Base-by-base conservation (phyloP, 1,139 yeast genomes). In the Sugiyamaella xylanicola region DNA sequence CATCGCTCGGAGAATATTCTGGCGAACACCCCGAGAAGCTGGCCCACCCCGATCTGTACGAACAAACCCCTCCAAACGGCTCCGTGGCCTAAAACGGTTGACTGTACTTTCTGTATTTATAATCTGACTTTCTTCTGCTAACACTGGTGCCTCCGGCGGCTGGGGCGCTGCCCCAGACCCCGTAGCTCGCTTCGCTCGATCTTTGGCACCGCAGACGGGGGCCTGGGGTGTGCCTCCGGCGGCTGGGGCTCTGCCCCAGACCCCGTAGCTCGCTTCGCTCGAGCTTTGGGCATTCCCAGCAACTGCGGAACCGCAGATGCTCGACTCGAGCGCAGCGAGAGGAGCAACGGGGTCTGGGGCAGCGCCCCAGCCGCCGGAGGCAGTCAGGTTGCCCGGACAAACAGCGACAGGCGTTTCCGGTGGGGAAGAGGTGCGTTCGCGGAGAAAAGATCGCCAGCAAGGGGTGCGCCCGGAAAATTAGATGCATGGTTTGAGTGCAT, bases 301-400 rank as follows among this genome's bases (percentile, higher is more conserved):
- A n/a, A n/a, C n/a, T n/a, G n/a, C n/a, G n/a, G n/a, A n/a, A n/a
- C n/a, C n/a, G n/a, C n/a, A n/a, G n/a, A n/a, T n/a, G n/a, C n/a
- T n/a, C 37, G 37, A 32, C 13, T n/a, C 37, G 37, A 32, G 37
- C 37, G 37, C 15, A 32, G 37, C 29, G 29, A 25, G 29, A 25
- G 29, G 29, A 25, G 29, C 29, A 25, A 9, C 37, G 13, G 37
- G 37, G 37, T n/a, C 37, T n/a, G 37, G 29, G 37, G 37, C 37
- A 32, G 37, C 37, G 37, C 37, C 37, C 37, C 37, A n/a, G 37
- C 37, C 13, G 15, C 37, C 37, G 37, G 37, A 32, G 37, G 37
- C 29, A n/a, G n/a, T 25, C 9, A 5, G 32, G 11, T 11, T 5
- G 32, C 11, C 32, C 32, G 9, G 11, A 11, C 32, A 11, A 25